Conservation (phyloP, 345 rosid species). For the Linum tenue region DNA sequence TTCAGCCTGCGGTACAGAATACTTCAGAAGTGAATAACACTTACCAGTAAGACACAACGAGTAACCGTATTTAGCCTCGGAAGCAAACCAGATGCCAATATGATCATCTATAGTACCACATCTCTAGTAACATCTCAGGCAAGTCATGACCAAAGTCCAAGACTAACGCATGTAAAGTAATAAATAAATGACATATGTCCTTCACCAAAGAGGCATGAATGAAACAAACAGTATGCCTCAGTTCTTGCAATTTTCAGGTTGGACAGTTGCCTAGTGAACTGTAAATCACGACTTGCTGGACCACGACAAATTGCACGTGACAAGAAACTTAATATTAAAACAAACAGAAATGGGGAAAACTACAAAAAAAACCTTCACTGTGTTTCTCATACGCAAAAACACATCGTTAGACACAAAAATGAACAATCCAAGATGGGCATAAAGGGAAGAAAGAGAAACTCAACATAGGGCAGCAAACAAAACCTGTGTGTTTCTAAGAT, state of each 20-base stretch:
- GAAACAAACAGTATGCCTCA: no score
- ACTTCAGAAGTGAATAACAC: background rate
- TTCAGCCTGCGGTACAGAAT: slow-evolving; percentile 53
- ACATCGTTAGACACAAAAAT: background rate
- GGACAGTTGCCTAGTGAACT: no score
- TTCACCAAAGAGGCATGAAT: no score
- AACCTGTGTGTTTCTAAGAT: slow-evolving; percentile 75
- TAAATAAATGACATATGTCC: no score
- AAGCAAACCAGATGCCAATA: background rate
- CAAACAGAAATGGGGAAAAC: background rate
- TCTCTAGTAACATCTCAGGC: no score
- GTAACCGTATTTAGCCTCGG: background rate
- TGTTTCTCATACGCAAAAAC: background rate
- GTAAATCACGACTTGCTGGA: background rate
- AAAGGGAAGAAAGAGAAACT: background rate
- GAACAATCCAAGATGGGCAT: no score
- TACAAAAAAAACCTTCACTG: background rate
- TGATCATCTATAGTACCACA: background rate
- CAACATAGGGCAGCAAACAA: slow-evolving; percentile 2
- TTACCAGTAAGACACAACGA: background rate
- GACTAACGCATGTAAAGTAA: no score
- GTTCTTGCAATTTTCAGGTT: no score
- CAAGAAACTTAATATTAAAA: no score
- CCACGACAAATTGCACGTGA: background rate
- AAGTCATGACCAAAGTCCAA: no score